Evolutionary conservation across 139 green algal species (phyloP).

Genomic region (Coccomyxa sp.): DNA sequence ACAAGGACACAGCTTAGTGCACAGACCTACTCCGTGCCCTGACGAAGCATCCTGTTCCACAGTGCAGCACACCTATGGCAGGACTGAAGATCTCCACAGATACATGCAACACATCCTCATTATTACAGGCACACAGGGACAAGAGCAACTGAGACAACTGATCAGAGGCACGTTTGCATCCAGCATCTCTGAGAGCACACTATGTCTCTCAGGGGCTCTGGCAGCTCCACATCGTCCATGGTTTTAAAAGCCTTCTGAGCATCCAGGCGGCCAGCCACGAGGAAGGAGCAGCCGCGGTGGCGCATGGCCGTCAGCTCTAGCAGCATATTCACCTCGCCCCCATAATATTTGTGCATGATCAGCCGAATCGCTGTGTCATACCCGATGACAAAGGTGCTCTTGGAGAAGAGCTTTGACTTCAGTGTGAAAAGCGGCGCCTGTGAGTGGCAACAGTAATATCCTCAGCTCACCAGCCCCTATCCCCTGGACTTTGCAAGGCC

Average conservation of each 20-base stretch:
- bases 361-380: slow-evolving; percentile 77
- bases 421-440: slow-evolving; percentile 66
- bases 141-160: too few species aligned
- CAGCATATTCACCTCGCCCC: slow-evolving; percentile 49
- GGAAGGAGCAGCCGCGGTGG: slow-evolving; percentile 51
- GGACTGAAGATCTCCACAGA: not conserved
- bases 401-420: slow-evolving; percentile 71
- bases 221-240: slow-evolving; percentile 56
- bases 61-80: not conserved
- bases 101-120: too few species aligned
- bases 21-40: not conserved
- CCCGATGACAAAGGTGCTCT: slow-evolving; percentile 68
- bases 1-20: not conserved
- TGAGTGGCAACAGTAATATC: not conserved
- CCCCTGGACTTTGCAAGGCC: too few species aligned
- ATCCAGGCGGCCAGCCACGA: slow-evolving; percentile 66
- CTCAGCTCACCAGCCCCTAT: too few species aligned
- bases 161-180: too few species aligned
- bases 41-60: not conserved
- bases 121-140: not conserved
- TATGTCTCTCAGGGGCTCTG: slow-evolving; percentile 31
- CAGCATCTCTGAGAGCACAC: slow-evolving; percentile 6
- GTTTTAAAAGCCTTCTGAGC: slow-evolving; percentile 38
- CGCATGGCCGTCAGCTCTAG: slow-evolving; percentile 43
- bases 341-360: slow-evolving; percentile 76